Percentiles rank a stretch among this genome's conserved stretches.
Evolutionary conservation across 2,329 filamentous ascomycete genomes (phyloP).

Genomic region (Canariomyces notabilis): DNA sequence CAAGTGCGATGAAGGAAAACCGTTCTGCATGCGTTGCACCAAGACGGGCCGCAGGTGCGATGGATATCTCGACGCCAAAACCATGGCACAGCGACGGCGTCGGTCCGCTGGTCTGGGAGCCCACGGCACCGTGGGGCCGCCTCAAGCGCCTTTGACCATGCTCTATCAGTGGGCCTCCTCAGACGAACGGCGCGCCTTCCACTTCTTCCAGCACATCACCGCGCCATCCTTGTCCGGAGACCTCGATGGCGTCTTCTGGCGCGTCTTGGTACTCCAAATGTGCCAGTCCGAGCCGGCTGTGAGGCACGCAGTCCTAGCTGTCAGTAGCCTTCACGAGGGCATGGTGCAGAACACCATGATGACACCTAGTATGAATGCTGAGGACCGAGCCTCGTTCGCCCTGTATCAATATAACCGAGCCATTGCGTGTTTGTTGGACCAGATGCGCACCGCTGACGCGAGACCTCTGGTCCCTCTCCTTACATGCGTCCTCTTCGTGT

Average conservation of each 20-base stretch:
- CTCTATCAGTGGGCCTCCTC: conserved; percentile 28
- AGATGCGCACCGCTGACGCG: conserved; percentile 30
- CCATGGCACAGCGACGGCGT: conserved; percentile 26
- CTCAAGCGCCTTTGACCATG: conserved; percentile 19
- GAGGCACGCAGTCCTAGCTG: conserved; percentile 45
- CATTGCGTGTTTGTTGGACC: conserved; percentile 36
- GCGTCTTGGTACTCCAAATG: conserved; percentile 40
- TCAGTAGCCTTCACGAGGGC: conserved; percentile 44
- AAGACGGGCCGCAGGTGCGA: conserved; percentile 54
- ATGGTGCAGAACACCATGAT: conserved; percentile 21
- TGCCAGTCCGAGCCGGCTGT: conserved; percentile 42
- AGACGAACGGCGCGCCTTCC: conserved; percentile 33
- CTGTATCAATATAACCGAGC: conserved; percentile 46
- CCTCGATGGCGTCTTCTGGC: conserved; percentile 41
- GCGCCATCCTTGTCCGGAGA: conserved; percentile 39
- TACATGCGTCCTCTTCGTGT: conserved; percentile 46
- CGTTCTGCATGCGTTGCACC: conserved; percentile 47
- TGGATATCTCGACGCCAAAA: conserved; percentile 40
- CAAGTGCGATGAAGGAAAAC: conserved; percentile 53
- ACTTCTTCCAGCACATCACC: conserved; percentile 38
- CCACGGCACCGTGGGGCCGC: conserved; percentile 9
- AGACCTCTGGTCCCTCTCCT: conserved; percentile 36
- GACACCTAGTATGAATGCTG: conserved; percentile 22
- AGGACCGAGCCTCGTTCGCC: conserved; percentile 30
- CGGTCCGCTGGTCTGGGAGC: conserved; percentile 10